Evolutionary conservation across 306 rosid species (phyloP).

Genomic region (Herpetospermum pedunculosum): DNA sequence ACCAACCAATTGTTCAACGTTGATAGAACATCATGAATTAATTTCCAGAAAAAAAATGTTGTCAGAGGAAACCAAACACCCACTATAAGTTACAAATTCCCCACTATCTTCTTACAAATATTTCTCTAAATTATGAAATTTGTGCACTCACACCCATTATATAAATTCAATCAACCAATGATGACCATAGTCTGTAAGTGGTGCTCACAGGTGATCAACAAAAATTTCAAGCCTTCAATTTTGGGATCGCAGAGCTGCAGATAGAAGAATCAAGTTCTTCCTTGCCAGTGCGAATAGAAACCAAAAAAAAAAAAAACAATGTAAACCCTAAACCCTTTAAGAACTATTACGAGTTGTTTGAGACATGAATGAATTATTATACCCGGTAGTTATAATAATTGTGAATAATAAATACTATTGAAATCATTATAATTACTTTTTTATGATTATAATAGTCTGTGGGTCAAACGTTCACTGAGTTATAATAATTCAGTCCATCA

Average conservation of each 20-base stretch:
- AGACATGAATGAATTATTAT: too few species aligned
- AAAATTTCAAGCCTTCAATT: not conserved
- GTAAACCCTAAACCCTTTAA: too few species aligned
- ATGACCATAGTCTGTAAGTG: not conserved
- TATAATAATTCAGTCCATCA: too few species aligned
- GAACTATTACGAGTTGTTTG: too few species aligned
- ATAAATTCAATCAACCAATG: not conserved
- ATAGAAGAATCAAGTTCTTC: not conserved
- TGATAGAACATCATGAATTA: not conserved
- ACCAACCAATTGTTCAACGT: too few species aligned
- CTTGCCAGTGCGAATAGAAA: not conserved
- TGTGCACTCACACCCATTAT: not conserved
- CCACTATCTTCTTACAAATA: not conserved
- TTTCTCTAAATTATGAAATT: too few species aligned
- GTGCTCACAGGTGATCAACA: not conserved
- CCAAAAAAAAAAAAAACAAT: not conserved
- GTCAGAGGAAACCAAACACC: not conserved
- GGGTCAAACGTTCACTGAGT: too few species aligned
- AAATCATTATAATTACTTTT: too few species aligned
- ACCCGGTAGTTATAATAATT: too few species aligned
- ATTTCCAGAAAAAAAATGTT: not conserved
- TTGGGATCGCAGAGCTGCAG: not conserved
- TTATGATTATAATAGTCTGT: too few species aligned
- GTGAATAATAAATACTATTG: too few species aligned
- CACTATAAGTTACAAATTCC: not conserved